Evolutionary conservation across 331 rosid genomes (phyloP), one percentile per base, ranked within the genome.

Genomic region (Telfairia occidentalis): DNA sequence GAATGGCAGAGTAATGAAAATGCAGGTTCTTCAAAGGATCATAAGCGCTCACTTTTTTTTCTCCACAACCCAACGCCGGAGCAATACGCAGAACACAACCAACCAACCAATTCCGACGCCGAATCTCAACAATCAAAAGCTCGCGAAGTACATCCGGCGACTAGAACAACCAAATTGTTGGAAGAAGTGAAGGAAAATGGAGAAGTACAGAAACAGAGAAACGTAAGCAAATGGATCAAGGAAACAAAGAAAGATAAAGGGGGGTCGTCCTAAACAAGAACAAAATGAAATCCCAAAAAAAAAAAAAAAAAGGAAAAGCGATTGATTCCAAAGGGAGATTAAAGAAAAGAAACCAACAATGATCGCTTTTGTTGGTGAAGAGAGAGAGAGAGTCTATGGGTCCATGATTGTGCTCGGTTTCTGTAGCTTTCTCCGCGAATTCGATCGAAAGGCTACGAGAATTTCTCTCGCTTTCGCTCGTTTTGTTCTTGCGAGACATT

Each of bases 321-420:
- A 66, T 66, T 40, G 73, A 66, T 66, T 66, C 73, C 21, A 66
- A 66, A 66, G 73, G 73, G 19, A 35, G 65, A 37, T 6, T 24
- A 49, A 58, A 58, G 73, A 7, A 42, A 66, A 66, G 30, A 66
- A 42, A 6, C 21, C 18, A 35, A 66, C 53, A 66, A 66, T 40
- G 73, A 66, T 40, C 32, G 23, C 49, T 24, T 66, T 66, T 66
- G 50, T 19, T 66, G 49, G 35, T 11, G 26, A 18, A 61, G 59
- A 61, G 43, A 61, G 69, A 61, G 24, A 18, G 15, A 43, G 52
- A 21, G 52, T 37, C 71, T 64, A 64, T 19, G 71, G 32, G 6
- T 43, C 55, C 26, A 69, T 69, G 74, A 69, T 69, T 45, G 52
- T 69, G 55, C 55, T 66, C 32, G 69, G 40, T 24, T 28, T 66